Evolutionary conservation across 768 basidiomycete genomes (phyloP).

Genomic region (Coprinellus micaceus): DNA sequence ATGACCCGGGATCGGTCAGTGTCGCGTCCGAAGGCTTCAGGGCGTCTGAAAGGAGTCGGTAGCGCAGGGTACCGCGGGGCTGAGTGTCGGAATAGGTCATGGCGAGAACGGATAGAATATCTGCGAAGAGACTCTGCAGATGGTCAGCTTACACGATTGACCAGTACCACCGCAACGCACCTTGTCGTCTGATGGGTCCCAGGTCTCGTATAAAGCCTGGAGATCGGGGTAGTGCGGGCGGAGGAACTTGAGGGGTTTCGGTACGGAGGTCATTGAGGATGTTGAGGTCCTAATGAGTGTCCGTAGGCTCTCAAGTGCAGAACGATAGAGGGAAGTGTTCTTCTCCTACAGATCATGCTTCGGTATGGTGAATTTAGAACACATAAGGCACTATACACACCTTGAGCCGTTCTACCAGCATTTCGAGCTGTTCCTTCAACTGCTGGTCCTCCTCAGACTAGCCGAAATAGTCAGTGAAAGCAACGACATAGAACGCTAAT

Average conservation of each 20-base stretch:
- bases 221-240: conserved; percentile 90
- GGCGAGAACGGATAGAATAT: conserved; percentile 95
- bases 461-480: conserved; percentile 7
- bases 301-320: conserved; percentile 90
- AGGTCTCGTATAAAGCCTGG: conserved; percentile 77
- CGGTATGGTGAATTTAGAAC: conserved; percentile 13
- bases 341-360: conserved; percentile 60
- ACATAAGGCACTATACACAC: conserved; percentile 39
- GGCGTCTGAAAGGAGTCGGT: conserved; percentile 80
- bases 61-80: conserved; percentile 91
- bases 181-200: conserved; percentile 77
- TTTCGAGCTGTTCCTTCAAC: conserved; percentile 90
- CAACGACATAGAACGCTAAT: neutral
- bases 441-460: conserved; percentile 95
- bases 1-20: conserved; percentile 86
- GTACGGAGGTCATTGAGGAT: conserved; percentile 98
- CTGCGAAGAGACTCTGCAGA: conserved; percentile 83
- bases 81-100: conserved; percentile 99
- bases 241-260: conserved; percentile 97
- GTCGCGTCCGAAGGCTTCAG: conserved; percentile 61
- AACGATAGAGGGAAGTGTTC: conserved; percentile 77
- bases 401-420: conserved; percentile 92
- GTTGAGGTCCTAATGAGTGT: conserved; percentile 95
- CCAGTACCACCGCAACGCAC: conserved; percentile 29
- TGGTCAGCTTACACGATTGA: conserved; percentile 12